Evolutionary conservation across 140 eudicot species (phyloP).

Genomic region (Flaveria floridana): DNA sequence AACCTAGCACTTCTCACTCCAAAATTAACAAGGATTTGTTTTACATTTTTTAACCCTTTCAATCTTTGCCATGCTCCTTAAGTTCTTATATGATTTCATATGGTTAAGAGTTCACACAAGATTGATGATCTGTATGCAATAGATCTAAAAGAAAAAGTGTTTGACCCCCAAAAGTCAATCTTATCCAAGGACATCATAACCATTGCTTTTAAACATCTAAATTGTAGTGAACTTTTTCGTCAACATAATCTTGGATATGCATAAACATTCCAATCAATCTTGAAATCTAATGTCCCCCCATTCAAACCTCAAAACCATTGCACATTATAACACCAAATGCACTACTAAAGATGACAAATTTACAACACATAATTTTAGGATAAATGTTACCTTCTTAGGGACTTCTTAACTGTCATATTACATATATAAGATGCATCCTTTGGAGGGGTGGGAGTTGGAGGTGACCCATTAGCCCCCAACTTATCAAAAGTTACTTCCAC

Average conservation of each 20-base stretch:
- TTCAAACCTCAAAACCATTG: background rate
- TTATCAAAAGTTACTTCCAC: constrained; percentile 69
- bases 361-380: background rate
- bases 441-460: constrained; percentile 79
- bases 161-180: background rate
- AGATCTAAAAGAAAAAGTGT: background rate
- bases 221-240: background rate
- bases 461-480: constrained; percentile 68
- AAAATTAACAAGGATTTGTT: background rate
- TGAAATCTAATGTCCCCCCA: background rate
- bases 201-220: background rate
- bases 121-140: background rate
- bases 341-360: background rate
- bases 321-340: constrained; percentile 2
- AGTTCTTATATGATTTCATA: constrained; percentile 8
- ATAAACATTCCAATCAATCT: constrained; percentile 22
- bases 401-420: constrained; percentile 75
- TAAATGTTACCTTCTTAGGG: constrained; percentile 56
- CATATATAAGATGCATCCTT: constrained; percentile 73
- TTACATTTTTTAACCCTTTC: background rate
- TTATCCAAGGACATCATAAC: constrained; percentile 13
- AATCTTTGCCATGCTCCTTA: background rate
- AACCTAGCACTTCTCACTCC: constrained; percentile 6
- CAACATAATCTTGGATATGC: background rate
- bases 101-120: background rate